phyloP scores from a whole-genome alignment of 257 asterid species.

The Thymus quinquecostatus region DNA sequence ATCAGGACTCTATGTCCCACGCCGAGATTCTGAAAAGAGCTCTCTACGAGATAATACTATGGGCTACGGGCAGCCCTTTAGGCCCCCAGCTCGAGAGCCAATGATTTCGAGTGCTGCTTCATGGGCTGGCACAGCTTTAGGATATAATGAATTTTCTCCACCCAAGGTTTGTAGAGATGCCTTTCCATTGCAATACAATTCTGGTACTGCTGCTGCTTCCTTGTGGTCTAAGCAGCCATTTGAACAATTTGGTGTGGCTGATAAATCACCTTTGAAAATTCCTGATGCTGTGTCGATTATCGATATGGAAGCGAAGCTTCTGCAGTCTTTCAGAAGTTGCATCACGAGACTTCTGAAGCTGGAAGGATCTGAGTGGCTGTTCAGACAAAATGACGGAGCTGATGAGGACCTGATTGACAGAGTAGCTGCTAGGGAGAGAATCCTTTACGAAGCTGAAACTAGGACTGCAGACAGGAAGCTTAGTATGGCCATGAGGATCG shows the following conservation, averaged over 20 bases:
- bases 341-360: conserved; percentile 76
- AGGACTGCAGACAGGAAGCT: conserved; percentile 50
- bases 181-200: conserved; percentile 48
- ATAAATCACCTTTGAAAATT: conserved; percentile 47
- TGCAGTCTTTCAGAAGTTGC: conserved; percentile 85
- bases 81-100: conserved; percentile 48
- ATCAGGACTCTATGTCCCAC: conserved; percentile 72
- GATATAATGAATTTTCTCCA: conserved; percentile 52
- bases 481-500: conserved; percentile 38
- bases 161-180: conserved; percentile 66
- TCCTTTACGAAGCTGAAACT: conserved; percentile 70
- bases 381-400: conserved; percentile 87
- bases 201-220: conserved; percentile 61
- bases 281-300: conserved; percentile 53
- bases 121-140: conserved; percentile 57
- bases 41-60: conserved; percentile 47
- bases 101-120: conserved; percentile 41
- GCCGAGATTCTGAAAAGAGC: conserved; percentile 51
- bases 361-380: conserved; percentile 92
- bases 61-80: conserved; percentile 51
- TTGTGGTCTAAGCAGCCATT: conserved; percentile 88
- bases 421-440: conserved; percentile 86
- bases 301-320: conserved; percentile 75
- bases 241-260: conserved; percentile 92
- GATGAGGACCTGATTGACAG: conserved; percentile 94